phyloP scores from a whole-genome alignment of 257 asterid species.

The Vinca minor region DNA sequence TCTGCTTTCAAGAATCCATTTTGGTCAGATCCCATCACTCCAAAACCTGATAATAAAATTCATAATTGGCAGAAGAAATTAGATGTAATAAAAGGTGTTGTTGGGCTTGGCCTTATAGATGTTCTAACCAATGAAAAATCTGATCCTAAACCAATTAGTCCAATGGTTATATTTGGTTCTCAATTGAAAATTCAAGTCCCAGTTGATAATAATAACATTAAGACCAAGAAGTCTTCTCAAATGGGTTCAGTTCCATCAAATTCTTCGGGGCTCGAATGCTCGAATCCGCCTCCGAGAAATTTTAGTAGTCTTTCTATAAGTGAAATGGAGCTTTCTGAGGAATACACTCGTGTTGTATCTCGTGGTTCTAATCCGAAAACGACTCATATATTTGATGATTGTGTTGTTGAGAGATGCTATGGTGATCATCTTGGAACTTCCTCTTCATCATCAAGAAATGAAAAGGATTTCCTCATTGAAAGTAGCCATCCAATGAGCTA shows the following conservation, averaged over 20 bases:
- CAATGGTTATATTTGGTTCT: constrained; percentile 68
- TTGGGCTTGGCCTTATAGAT: constrained; percentile 59
- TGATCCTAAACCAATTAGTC: constrained; percentile 30
- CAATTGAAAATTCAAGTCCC: constrained; percentile 66
- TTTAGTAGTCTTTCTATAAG: constrained; percentile 42
- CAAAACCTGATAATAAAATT: constrained; percentile 35
- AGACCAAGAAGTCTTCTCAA: constrained; percentile 32
- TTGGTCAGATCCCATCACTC: constrained; percentile 33
- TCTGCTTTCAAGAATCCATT: constrained; percentile 39
- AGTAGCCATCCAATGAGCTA: constrained; percentile 30
- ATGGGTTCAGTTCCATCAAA: constrained; percentile 43
- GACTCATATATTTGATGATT: constrained; percentile 76
- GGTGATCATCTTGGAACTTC: constrained; percentile 40
- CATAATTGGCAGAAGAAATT: constrained; percentile 45
- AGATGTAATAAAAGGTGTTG: constrained; percentile 31
- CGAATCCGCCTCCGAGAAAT: constrained; percentile 18
- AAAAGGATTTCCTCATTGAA: constrained; percentile 11
- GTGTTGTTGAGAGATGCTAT: constrained; percentile 68
- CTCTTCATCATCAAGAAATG: constrained; percentile 31
- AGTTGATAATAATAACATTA: constrained; percentile 68
- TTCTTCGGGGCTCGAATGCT: constrained; percentile 24
- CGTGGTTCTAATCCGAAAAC: constrained; percentile 79
- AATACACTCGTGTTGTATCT: constrained; percentile 78
- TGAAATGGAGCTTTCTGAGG: constrained; percentile 90
- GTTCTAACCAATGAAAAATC: constrained; percentile 43